Conservation (phyloP, 192 early-diverging fungal species). For the Rhizophlyctis rosea region DNA sequence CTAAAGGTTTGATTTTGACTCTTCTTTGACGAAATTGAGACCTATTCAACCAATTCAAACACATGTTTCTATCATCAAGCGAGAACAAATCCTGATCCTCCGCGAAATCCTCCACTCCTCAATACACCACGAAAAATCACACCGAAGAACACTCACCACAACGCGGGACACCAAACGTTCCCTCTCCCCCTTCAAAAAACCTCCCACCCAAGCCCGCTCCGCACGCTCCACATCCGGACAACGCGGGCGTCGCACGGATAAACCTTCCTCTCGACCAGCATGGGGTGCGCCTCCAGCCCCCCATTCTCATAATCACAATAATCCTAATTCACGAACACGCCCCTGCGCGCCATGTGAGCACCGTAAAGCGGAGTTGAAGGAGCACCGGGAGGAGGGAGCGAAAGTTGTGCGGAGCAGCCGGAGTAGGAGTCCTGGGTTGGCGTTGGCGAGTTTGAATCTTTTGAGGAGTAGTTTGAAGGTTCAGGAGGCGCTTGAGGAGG, state of each 20-base stretch:
- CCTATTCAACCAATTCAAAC: no score
- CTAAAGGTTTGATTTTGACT: no score
- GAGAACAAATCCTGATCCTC: conserved; percentile 53
- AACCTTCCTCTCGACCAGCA: background rate
- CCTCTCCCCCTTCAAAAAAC: conserved; percentile 44
- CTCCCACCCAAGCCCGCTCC: background rate
- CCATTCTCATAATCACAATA: background rate
- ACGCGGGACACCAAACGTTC: no score
- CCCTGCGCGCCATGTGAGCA: background rate
- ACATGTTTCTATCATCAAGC: conserved; percentile 14
- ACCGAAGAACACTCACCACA: no score
- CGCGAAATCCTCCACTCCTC: conserved; percentile 40
- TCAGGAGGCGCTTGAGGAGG: conserved; percentile 17
- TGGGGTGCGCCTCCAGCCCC: background rate
- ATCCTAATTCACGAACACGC: no score
- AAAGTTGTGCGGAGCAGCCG: background rate
- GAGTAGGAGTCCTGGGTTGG: conserved; percentile 16
- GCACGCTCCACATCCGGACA: background rate
- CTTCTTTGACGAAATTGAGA: no score
- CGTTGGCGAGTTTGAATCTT: conserved; percentile 24
- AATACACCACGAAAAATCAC: background rate
- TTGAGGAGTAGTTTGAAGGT: conserved; percentile 32
- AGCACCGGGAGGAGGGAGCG: background rate
- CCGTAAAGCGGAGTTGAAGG: background rate
- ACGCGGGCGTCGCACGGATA: background rate